Evolutionary conservation across 129 eudicot genomes (phyloP).

Genomic region (Escallonia rubra): DNA sequence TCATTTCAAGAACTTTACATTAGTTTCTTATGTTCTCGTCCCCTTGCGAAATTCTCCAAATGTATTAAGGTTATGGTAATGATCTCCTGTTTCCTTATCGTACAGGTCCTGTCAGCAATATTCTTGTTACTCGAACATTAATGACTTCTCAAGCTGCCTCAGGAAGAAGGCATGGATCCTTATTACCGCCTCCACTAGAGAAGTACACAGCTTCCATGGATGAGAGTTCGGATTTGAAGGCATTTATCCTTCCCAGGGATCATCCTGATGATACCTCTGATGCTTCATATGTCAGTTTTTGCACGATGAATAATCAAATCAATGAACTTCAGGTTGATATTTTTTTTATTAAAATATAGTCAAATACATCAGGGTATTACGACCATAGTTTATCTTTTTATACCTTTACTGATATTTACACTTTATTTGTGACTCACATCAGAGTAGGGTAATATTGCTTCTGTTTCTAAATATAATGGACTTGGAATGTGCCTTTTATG

Average conservation of each 20-base stretch:
- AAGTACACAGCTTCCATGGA: conserved; percentile 56
- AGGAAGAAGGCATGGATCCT: conserved; percentile 31
- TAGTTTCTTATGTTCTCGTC: too few species aligned
- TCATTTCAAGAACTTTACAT: too few species aligned
- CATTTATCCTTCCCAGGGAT: conserved; percentile 29
- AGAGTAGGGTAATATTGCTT: too few species aligned
- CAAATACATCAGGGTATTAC: too few species aligned
- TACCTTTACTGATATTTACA: too few species aligned
- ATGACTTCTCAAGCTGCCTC: conserved; percentile 30
- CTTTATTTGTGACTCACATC: too few species aligned
- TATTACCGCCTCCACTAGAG: conserved; percentile 71
- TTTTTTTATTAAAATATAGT: conserved; percentile 3
- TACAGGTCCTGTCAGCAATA: conserved; percentile 78
- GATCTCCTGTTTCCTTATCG: background rate
- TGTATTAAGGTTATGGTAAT: too few species aligned
- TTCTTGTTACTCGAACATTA: conserved; percentile 51
- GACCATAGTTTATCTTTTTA: too few species aligned
- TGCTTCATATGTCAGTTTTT: conserved; percentile 38
- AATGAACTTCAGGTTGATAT: conserved; percentile 68
- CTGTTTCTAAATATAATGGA: too few species aligned
- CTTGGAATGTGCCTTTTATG: too few species aligned
- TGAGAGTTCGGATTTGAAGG: conserved; percentile 46
- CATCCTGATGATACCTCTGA: conserved; percentile 23
- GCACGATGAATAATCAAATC: conserved; percentile 65
- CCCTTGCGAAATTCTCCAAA: too few species aligned